These are phyloP conservation scores for Cyanidiococcus yangmingshanensis DNA, from an alignment of 23 red algal genomes.

Conservation along the genomic window DNA sequence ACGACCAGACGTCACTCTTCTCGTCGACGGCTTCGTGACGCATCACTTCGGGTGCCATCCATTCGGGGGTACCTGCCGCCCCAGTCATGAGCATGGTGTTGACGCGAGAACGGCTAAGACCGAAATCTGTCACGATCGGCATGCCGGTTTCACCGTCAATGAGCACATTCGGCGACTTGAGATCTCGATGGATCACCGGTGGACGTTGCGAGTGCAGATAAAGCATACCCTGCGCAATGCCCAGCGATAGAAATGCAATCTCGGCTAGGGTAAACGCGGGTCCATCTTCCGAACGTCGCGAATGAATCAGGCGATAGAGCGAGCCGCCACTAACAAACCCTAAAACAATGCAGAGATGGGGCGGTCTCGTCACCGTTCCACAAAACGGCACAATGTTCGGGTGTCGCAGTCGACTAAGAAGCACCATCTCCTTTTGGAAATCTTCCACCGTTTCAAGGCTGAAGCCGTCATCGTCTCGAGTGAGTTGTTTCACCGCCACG, in stretches of 20 bases:
- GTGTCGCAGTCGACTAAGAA: conserved; percentile 72
- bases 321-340: conserved; percentile 92
- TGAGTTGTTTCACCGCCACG: conserved; percentile 92
- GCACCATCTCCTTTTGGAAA: conserved; percentile 97
- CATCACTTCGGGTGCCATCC: conserved; percentile 98
- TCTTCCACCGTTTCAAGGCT: conserved; percentile 59
- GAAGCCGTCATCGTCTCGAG: conserved; percentile 72
- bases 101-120: conserved; percentile 60
- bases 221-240: conserved; percentile 67
- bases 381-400: conserved; percentile 92
- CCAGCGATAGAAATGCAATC: conserved; percentile 25
- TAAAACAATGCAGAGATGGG: conserved; percentile 80
- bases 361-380: conserved; percentile 58
- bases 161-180: conserved; percentile 70
- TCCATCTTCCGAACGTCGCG: conserved; percentile 27
- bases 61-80: conserved; percentile 89
- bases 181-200: conserved; percentile 66
- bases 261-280: conserved; percentile 30
- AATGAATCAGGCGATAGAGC: conserved; percentile 84
- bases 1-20: conserved; percentile 92
- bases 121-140: conserved; percentile 92
- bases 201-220: conserved; percentile 58
- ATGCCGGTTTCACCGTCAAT: conserved; percentile 42
- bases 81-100: conserved; percentile 71
- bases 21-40: conserved; percentile 88